phyloP scores from a whole-genome alignment of 106 monocot species.

The Dendrobium huoshanense region DNA sequence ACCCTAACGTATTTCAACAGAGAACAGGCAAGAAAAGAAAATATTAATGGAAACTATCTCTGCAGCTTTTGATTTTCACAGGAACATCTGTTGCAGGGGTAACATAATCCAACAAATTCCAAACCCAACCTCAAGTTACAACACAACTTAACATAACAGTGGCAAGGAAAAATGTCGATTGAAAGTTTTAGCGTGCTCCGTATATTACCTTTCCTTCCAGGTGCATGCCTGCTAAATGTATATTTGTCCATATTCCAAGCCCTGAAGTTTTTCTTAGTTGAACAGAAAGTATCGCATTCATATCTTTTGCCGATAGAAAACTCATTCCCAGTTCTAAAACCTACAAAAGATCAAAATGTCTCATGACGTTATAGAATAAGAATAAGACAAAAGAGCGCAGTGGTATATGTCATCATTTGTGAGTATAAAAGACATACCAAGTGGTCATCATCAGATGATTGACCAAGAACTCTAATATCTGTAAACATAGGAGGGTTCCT shows the following conservation, averaged over 20 bases:
- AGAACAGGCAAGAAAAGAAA: no score
- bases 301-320: constrained; percentile 81
- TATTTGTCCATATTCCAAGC: constrained; percentile 75
- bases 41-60: no score
- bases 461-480: constrained; percentile 65
- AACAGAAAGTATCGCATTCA: constrained; percentile 80
- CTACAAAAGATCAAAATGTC: constrained; percentile 25
- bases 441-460: constrained; percentile 87
- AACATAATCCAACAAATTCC: no score
- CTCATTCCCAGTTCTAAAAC: constrained; percentile 86
- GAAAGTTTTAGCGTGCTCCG: neutral
- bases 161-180: no score
- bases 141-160: no score
- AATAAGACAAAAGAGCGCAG: neutral
- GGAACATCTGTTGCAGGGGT: no score
- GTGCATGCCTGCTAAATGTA: constrained; percentile 96
- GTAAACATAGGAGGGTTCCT: constrained; percentile 81
- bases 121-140: no score
- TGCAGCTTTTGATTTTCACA: no score
- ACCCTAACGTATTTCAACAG: no score
- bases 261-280: constrained; percentile 64
- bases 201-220: constrained; percentile 81
- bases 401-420: neutral
- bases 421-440: constrained; percentile 39
- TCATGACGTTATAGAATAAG: neutral